Conservation (phyloP, 2,329 filamentous ascomycete genomes). For the Chaetomium globosum region DNA sequence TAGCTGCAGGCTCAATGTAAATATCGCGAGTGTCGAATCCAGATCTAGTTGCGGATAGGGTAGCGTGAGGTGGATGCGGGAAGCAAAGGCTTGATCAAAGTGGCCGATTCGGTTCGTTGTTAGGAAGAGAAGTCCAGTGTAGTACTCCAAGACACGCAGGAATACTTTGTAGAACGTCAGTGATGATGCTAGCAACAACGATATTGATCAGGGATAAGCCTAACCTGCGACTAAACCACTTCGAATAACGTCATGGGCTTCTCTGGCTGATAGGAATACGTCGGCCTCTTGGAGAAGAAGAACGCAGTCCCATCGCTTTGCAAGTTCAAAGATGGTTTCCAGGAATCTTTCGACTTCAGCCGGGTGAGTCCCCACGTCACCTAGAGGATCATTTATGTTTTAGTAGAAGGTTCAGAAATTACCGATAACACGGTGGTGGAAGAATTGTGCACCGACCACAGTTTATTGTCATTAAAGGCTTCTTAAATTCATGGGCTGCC, state of each 20-base stretch:
- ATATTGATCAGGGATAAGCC: too few relatives aligned
- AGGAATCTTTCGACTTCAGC: constrained; percentile 27
- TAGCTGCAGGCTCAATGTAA: constrained; percentile 9
- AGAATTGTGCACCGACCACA: constrained; percentile 16
- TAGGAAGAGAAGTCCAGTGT: constrained; percentile 37
- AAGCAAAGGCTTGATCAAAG: constrained; percentile 44
- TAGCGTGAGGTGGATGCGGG: constrained; percentile 28
- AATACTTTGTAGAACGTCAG: too few relatives aligned
- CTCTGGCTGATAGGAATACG: constrained; percentile 35
- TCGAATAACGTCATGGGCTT: constrained; percentile 25
- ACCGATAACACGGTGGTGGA: too few relatives aligned
- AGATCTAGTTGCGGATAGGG: constrained; percentile 14
- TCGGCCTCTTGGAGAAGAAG: constrained; percentile 39
- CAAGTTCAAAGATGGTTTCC: constrained; percentile 23
- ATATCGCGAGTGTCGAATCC: constrained; percentile 10
- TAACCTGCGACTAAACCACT: constrained; percentile 35
- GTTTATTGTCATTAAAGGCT: constrained; percentile 33
- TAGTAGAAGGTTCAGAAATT: too few relatives aligned
- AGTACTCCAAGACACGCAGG: constrained; percentile 38
- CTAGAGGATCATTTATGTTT: too few relatives aligned
- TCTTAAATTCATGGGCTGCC: constrained; percentile 33
- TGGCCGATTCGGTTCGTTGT: constrained; percentile 41
- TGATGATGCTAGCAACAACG: too few relatives aligned
- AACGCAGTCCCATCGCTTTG: constrained; percentile 27
- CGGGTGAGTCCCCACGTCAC: constrained; percentile 15